These are phyloP conservation scores for Pseudevernia furfuracea DNA, from an alignment of 495 filamentous ascomycete genomes.

Conservation along the genomic window DNA sequence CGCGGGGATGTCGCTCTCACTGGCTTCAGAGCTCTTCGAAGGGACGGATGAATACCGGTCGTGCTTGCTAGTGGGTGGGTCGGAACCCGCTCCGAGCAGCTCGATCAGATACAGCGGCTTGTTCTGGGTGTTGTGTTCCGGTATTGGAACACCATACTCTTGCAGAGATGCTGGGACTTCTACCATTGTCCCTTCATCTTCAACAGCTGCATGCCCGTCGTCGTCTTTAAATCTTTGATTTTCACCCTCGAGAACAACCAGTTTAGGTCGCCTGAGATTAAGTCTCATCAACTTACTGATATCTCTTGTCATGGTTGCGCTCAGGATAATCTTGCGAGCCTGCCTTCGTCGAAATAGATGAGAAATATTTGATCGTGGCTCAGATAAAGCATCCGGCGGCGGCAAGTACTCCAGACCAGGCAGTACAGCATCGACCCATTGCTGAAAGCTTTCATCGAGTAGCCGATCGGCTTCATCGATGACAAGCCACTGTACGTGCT, in stretches of 20 bases:
- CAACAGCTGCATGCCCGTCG: neutral
- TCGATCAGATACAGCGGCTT: constrained; percentile 79
- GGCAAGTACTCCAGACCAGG: constrained; percentile 48
- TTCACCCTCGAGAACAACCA: constrained; percentile 62
- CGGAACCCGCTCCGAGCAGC: constrained; percentile 41
- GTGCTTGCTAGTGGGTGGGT: constrained; percentile 14
- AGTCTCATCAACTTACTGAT: constrained; percentile 69
- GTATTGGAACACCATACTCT: constrained; percentile 68
- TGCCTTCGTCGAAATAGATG: constrained; percentile 29
- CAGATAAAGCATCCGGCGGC: constrained; percentile 36
- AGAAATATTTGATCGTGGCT: constrained; percentile 4
- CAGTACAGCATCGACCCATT: constrained; percentile 75
- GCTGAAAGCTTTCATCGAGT: constrained; percentile 84
- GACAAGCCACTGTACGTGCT: constrained; percentile 73
- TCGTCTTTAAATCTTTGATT: neutral
- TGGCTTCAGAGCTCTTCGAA: neutral
- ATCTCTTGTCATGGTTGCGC: constrained; percentile 90
- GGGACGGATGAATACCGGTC: neutral
- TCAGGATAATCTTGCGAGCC: constrained; percentile 69
- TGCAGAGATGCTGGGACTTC: constrained; percentile 60
- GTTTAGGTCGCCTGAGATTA: constrained; percentile 61
- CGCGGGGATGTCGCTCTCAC: constrained; percentile 12
- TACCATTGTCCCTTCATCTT: constrained; percentile 34
- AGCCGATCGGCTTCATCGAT: constrained; percentile 93
- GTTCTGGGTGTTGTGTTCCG: constrained; percentile 50